A percentile compares a stretch with the other conserved stretches of the same genome.
Evolutionary conservation across 495 filamentous ascomycete species (phyloP).

Genomic region (Collariella sp.): DNA sequence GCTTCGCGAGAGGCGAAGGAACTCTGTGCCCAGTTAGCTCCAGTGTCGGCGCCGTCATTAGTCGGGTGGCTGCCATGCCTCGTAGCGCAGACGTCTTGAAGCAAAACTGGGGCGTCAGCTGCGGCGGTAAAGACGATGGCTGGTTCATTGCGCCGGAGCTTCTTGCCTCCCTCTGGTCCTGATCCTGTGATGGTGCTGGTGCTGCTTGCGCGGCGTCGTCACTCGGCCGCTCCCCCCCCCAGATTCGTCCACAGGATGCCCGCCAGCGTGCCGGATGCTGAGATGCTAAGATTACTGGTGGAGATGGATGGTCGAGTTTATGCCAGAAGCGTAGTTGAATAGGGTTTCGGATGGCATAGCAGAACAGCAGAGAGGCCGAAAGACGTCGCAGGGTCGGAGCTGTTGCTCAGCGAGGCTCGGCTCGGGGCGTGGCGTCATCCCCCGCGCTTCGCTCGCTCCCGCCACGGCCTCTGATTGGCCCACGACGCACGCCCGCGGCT

Average conservation of each 20-base stretch:
- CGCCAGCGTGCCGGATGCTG: conserved; percentile 34
- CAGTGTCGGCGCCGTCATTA: not conserved
- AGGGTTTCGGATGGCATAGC: not conserved
- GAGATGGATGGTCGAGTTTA: not conserved
- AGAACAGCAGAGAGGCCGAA: not conserved
- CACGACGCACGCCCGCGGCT: not conserved
- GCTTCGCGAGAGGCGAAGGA: conserved; percentile 78
- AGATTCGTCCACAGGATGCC: conserved; percentile 40
- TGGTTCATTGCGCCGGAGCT: conserved; percentile 50
- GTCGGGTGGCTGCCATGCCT: conserved; percentile 47
- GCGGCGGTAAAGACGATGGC: conserved; percentile 46
- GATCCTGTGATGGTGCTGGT: not conserved
- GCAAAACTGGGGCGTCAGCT: conserved; percentile 81
- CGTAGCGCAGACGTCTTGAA: conserved; percentile 76
- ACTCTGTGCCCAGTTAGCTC: conserved; percentile 54
- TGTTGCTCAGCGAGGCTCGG: not conserved
- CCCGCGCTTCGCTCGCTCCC: not conserved
- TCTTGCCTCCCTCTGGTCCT: not conserved
- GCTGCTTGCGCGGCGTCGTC: conserved; percentile 22
- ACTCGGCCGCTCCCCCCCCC: conserved; percentile 32
- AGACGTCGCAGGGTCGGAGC: not conserved
- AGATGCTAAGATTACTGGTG: not conserved
- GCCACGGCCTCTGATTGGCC: not conserved
- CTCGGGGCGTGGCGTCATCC: not conserved
- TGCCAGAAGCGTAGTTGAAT: not conserved